phyloP scores from a whole-genome alignment of 2,329 filamentous ascomycete species.

The Colletotrichum echinochloae region DNA sequence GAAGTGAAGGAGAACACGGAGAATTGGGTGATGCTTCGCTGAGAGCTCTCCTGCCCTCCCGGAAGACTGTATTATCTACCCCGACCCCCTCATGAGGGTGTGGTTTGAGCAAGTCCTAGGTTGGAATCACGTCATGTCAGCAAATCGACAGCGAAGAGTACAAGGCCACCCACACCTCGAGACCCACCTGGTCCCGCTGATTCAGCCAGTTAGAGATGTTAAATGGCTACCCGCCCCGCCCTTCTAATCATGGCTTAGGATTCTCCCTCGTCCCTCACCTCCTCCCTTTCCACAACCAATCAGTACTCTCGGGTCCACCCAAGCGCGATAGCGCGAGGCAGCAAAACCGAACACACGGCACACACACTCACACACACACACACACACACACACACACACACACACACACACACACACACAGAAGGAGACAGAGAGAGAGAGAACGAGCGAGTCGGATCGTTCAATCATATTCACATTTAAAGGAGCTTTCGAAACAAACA shows the following conservation, averaged over 20 bases:
- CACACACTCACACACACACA: conserved; percentile 28
- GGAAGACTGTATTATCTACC: neutral
- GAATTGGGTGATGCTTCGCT: conserved; percentile 4
- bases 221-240: conserved; percentile 56
- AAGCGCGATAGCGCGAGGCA: conserved; percentile 42
- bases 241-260: conserved; percentile 66
- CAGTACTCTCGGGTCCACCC: conserved; percentile 57
- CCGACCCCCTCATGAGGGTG: neutral
- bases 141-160: conserved; percentile 38
- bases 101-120: neutral
- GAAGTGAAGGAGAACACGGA: neutral
- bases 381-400: conserved; percentile 22
- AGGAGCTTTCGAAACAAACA: conserved; percentile 36
- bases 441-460: conserved; percentile 41
- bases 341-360: conserved; percentile 17
- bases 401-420: conserved; percentile 27
- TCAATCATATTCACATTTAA: conserved; percentile 48
- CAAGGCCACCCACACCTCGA: conserved; percentile 18
- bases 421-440: neutral
- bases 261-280: conserved; percentile 57
- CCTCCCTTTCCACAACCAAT: conserved; percentile 63
- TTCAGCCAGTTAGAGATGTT: conserved; percentile 64
- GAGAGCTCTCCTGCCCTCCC: neutral
- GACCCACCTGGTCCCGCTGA: conserved; percentile 55
- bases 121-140: conserved; percentile 41